A percentile compares a stretch with the other conserved stretches of the same genome.
Conservation (phyloP, 306 rosid genomes). For the Pterocarpus santalinus region DNA sequence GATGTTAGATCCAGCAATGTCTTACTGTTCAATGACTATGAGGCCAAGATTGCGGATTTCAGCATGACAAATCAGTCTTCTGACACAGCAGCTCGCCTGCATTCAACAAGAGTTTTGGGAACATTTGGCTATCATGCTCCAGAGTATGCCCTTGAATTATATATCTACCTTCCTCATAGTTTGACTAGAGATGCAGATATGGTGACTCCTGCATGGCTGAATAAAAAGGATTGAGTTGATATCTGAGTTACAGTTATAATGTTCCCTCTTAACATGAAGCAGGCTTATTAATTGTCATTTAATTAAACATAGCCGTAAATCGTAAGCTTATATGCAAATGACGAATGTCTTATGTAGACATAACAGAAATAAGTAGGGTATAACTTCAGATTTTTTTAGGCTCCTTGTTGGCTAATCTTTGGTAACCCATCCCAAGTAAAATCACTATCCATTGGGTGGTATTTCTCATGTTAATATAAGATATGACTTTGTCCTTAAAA, state of each 20-base stretch:
- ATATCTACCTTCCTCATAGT: slow-evolving; percentile 21
- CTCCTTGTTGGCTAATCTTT: neutral
- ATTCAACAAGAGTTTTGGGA: slow-evolving; percentile 97
- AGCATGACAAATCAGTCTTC: slow-evolving; percentile 91
- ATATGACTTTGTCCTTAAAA: slow-evolving; percentile 1
- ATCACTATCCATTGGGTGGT: too few species aligned
- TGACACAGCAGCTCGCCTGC: slow-evolving; percentile 91
- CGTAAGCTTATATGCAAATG: too few species aligned
- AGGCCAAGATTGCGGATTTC: slow-evolving; percentile 87
- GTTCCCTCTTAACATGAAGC: neutral
- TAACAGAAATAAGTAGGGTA: neutral
- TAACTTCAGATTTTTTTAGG: neutral
- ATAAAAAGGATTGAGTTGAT: slow-evolving; percentile 18
- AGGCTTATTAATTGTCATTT: neutral
- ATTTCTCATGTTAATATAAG: neutral
- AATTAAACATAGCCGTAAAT: slow-evolving; percentile 23
- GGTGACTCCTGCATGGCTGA: neutral
- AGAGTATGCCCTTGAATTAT: slow-evolving; percentile 65
- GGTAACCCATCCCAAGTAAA: neutral
- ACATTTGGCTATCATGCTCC: slow-evolving; percentile 99
- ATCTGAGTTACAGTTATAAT: neutral
- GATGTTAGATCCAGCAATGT: slow-evolving; percentile 97
- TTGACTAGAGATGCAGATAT: neutral
- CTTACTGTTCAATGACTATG: slow-evolving; percentile 75
- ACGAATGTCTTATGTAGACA: neutral